phyloP scores from a whole-genome alignment of 345 rosid genomes.

The Hypericum androsaemum region DNA sequence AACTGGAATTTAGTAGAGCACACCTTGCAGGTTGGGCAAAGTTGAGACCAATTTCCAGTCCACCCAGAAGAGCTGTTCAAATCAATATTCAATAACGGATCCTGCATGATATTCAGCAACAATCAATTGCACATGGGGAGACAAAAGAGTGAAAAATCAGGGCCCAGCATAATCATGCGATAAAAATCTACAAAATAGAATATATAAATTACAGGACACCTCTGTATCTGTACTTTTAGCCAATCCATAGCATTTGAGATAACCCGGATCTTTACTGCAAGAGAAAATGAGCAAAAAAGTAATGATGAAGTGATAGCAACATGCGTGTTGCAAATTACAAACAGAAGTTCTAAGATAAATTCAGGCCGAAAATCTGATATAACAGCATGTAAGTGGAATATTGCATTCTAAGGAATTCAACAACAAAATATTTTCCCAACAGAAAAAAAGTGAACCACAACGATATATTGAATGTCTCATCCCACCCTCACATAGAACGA shows the following conservation, averaged over 20 bases:
- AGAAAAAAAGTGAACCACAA: too few species aligned
- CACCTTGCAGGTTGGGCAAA: slow-evolving; percentile 99
- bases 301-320: not conserved
- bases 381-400: too few species aligned
- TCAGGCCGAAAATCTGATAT: too few species aligned
- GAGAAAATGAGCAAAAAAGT: slow-evolving; percentile 12
- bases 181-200: not conserved
- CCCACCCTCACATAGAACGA: too few species aligned
- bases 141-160: not conserved
- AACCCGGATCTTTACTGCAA: slow-evolving; percentile 91
- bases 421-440: too few species aligned
- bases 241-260: slow-evolving; percentile 36
- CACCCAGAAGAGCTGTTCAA: slow-evolving; percentile 53
- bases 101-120: slow-evolving; percentile 34
- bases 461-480: too few species aligned
- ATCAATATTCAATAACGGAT: slow-evolving; percentile 56
- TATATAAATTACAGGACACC: slow-evolving; percentile 21
- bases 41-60: slow-evolving; percentile 97
- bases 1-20: too few species aligned
- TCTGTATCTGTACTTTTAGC: slow-evolving; percentile 34
- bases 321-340: not conserved
- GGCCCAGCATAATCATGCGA: not conserved
- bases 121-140: not conserved
- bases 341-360: too few species aligned
- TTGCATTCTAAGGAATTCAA: too few species aligned